Conservation (phyloP, 2,329 filamentous ascomycete genomes). For the Coleophoma eucalyptorum region DNA sequence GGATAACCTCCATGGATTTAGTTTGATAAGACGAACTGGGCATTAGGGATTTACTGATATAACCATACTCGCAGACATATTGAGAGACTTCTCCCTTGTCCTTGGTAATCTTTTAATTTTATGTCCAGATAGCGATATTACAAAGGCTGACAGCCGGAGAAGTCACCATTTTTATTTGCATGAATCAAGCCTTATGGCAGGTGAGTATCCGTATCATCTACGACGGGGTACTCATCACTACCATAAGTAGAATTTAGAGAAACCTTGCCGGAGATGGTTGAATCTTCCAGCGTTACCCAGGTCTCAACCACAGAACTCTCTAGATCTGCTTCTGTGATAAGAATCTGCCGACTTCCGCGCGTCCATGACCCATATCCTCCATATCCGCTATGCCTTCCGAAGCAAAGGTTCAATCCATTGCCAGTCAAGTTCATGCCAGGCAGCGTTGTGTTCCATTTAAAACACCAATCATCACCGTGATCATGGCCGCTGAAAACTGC, state of each 20-base stretch:
- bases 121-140: no score
- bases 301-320: constrained; percentile 42
- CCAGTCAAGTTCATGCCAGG: constrained; percentile 30
- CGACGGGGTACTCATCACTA: constrained; percentile 44
- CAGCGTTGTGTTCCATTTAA: constrained; percentile 30
- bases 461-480: constrained; percentile 59
- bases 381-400: constrained; percentile 65
- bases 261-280: constrained; percentile 45
- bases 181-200: neutral
- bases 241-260: constrained; percentile 58
- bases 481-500: constrained; percentile 64
- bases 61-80: no score
- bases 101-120: no score
- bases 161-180: no score
- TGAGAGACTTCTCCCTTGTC: no score
- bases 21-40: no score
- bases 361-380: constrained; percentile 66
- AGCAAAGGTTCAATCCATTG: constrained; percentile 49
- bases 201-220: constrained; percentile 6
- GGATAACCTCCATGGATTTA: no score
- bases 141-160: no score
- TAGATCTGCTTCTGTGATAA: constrained; percentile 33
- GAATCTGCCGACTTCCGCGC: constrained; percentile 52
- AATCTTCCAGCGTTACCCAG: constrained; percentile 58
- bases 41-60: no score